Evolutionary conservation across 2,329 filamentous ascomycete genomes (phyloP), one percentile per base, ranked within the genome.

Genomic region (Elsinoe perseae): DNA sequence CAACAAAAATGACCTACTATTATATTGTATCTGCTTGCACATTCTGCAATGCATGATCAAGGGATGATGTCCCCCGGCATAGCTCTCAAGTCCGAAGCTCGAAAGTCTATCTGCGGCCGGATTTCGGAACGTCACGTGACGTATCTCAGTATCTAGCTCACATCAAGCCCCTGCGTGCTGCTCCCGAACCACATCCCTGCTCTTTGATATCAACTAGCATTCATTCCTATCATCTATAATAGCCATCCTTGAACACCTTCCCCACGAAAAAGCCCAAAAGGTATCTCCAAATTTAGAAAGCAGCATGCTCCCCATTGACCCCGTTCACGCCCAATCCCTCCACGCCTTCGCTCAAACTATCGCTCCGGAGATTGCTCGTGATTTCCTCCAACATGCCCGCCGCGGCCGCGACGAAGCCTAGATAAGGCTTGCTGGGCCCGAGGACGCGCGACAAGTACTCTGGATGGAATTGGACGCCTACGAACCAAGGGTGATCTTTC

Each of bases 381-480:
- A 77, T 67, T 56, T 73, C 64, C 4, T 77, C 80, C 46, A 92
- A 73, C 65, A 84, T 79, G 12, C 86, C 86, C 1, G 85, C 80
- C 54, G 82, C 82, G 1, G 89, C 87, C 28, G 90, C 89, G 46
- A 95, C 80, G 69, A 95, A 91, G 46, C 90, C 90, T 20, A 95
- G 77, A 72, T 89, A 93, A 1, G 87, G 84, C 67, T 82, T 82
- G 66, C 81, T 85, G 0, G 88, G 88, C 50, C 81, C 76, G 60
- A 95, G 73, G 2, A 93, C 89, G 54, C 86, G 80, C 63, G 80
- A 85, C 52, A 88, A 76, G 68, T 92, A 95, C 71, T 96, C 90
- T 1, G 91, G 89, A 69, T 95, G 90, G 70, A 86, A 92, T 71
- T 95, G 91, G 7, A 93, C 86, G 42, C 86, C 85, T 16, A 95